A percentile compares a stretch with the other conserved stretches of the same genome.
Conservation (phyloP, 345 rosid genomes). For the Lenwebbia sp. region DNA sequence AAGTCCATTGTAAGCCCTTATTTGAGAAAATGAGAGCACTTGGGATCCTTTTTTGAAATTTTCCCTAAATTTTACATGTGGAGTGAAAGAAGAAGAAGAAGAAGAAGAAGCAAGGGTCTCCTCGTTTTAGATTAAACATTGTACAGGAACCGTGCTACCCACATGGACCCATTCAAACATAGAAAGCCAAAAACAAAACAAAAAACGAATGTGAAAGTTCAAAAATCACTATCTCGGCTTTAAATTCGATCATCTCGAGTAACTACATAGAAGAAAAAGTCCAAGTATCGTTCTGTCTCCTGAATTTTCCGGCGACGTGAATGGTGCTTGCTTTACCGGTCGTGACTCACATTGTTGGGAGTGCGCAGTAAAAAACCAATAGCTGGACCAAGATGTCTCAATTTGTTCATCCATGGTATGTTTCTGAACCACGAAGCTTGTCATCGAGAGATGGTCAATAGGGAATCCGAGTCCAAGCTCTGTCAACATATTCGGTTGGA, state of each 20-base stretch:
- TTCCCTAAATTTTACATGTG: background rate
- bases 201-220: background rate
- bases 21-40: too few species aligned
- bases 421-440: accelerated
- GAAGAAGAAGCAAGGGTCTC: too few species aligned
- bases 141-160: too few species aligned
- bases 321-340: background rate
- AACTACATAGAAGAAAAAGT: accelerated
- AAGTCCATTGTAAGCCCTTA: too few species aligned
- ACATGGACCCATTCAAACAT: background rate
- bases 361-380: background rate
- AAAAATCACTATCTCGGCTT: background rate
- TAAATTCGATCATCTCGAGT: background rate
- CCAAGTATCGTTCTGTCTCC: accelerated
- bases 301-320: background rate
- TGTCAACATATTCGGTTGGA: accelerated
- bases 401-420: background rate
- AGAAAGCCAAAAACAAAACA: too few species aligned
- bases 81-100: background rate
- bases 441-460: accelerated
- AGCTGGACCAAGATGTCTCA: background rate
- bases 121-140: too few species aligned
- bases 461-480: accelerated
- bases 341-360: background rate
- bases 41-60: too few species aligned